phyloP scores from a whole-genome alignment of 345 rosid genomes.

The Eucalyptus caleyi region DNA sequence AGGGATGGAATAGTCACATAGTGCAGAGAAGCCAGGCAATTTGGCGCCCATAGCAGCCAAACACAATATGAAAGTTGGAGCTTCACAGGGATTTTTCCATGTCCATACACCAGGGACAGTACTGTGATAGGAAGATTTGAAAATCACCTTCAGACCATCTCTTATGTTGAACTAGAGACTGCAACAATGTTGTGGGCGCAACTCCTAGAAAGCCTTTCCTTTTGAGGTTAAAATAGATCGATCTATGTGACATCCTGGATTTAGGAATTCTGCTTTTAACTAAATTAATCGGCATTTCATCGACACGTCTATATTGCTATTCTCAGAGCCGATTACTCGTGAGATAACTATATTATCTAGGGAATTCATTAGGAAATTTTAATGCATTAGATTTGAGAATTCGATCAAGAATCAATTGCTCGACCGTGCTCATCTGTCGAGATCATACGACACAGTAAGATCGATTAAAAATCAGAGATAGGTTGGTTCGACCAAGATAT shows the following conservation, averaged over 20 bases:
- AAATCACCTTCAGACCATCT: slow-evolving; percentile 34
- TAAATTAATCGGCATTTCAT: too few species aligned
- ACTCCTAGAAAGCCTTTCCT: slow-evolving; percentile 25
- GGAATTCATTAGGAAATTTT: too few species aligned
- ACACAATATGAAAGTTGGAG: slow-evolving; percentile 7
- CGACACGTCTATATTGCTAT: too few species aligned
- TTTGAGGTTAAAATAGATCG: slow-evolving; percentile 9
- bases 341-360: too few species aligned
- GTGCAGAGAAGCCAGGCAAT: slow-evolving; percentile 9
- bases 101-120: slow-evolving; percentile 15
- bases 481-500: too few species aligned
- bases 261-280: too few species aligned
- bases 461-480: too few species aligned
- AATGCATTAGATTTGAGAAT: too few species aligned
- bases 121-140: slow-evolving; percentile 16
- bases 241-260: too few species aligned
- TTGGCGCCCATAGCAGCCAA: slow-evolving; percentile 15
- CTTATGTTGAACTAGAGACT: slow-evolving; percentile 20
- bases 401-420: fast-evolving
- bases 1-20: slow-evolving; percentile 28
- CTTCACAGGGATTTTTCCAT: slow-evolving; percentile 7
- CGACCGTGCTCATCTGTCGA: too few species aligned
- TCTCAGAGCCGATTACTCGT: too few species aligned
- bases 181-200: slow-evolving; percentile 13
- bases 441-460: too few species aligned